Evolutionary conservation across 225 moss, liverwort and hornwort genomes (phyloP), one percentile per base, ranked within the genome.

Genomic region (Pseudisothecium myosuroides): DNA sequence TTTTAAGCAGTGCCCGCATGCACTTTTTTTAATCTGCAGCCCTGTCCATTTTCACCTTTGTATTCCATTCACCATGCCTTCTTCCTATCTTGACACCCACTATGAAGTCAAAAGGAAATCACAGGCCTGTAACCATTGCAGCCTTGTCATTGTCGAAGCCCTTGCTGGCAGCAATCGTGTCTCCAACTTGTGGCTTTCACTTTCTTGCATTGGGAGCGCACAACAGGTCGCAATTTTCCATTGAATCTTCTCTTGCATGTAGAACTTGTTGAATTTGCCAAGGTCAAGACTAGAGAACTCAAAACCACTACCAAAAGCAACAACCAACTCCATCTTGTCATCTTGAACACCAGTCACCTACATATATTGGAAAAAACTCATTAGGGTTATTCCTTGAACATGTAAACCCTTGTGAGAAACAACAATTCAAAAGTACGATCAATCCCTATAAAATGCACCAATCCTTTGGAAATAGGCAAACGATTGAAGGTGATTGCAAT

Each of bases 181-280:
- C 32, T 45, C 26, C 43, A 27, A 27, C 72, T 43, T 72, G 45
- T 84, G 18, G 60, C 43, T 85, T 90, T 78, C 50, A 87, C 66
- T 71, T 89, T 89, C 90, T 78, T 94, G 88, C 91, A 93, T 56
- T 87, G 83, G 27, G 86, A 67, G 10, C 39, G 88, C 64, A 88
- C n/a, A 80, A 88, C 64, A 6, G 88, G 86, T 52, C 81, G 29
- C 64, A 88, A 89, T 3, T 88, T 80, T 83, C 89, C 89, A 65
- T 90, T 76, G 45, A 93, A 90, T 29, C 85, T 83, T 71, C 76
- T 91, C 41, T 67, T 27, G n/a, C n/a, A n/a, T n/a, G 63, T 87
- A 90, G n/a, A 92, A 87, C 58, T 87, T 87, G 76, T 68, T 86
- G 59, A 89, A 71, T 77, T 81, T 88, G 20, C 76, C 13, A 78